Evolutionary conservation across 305 asterid species (phyloP), one percentile per base, ranked within the genome.

Genomic region (Nicotiana rustica): DNA sequence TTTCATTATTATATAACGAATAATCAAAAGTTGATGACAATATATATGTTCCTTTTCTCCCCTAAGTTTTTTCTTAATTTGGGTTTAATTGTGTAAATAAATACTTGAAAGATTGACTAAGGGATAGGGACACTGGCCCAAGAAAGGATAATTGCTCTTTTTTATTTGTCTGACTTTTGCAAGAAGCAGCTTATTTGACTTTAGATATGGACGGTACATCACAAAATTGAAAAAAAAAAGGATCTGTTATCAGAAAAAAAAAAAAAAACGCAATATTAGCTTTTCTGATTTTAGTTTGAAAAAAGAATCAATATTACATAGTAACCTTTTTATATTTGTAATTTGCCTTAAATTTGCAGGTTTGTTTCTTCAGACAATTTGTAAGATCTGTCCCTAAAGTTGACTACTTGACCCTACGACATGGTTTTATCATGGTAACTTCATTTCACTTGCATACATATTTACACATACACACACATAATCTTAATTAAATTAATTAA

Each of bases 321-420:
- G 1, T 61, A 17, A 64, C 13, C 57, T 14, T 25, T 66, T 47
- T 35, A 3, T 3, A 14, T 6, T 17, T 68, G 13, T 10, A 55
- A 0, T 36, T 61, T 59, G 47, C 47, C 19, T 21, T 67, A 9
- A 17, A 13, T 55, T 35, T 79, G 55, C 90, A 96, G 98, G 97
- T 94, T 81, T 92, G 98, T 86, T 96, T 96, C 90, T 89, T 94
- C 68, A 89, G 98, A 21, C 99, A 95, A 85, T 94, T 95, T 67
- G 91, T 95, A 31, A 87, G 92, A 81, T 95, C 99, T 13, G 98
- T 94, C 13, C 97, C 99, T 0, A 93, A 91, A 82, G 94, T 96
- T 29, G 98, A 96, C 86, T 96, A 93, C 68, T 73, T 94, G 85
- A 96, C 99, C 21, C 86, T 96, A 62, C 88, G 99, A 15, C 97